Percentiles rank a stretch among this genome's conserved stretches.
phyloP scores from a whole-genome alignment of 257 asterid genomes.

The Galeopsis tetrahit region DNA sequence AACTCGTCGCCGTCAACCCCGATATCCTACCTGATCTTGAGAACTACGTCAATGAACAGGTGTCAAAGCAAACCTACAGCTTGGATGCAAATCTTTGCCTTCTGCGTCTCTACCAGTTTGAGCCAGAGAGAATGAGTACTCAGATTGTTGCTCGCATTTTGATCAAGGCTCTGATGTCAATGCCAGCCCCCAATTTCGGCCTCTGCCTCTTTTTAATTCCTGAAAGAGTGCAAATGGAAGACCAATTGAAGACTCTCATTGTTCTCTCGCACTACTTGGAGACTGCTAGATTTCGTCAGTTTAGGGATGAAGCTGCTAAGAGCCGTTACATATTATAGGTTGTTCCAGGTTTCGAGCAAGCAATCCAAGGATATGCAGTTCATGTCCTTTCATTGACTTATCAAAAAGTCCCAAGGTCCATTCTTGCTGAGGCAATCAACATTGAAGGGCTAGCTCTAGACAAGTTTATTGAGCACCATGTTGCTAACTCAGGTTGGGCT shows the following conservation, averaged over 20 bases:
- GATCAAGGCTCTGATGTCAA: constrained; percentile 96
- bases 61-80: constrained; percentile 79
- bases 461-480: constrained; percentile 78
- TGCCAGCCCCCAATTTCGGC: constrained; percentile 96
- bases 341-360: constrained; percentile 85
- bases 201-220: constrained; percentile 88
- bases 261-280: constrained; percentile 91
- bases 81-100: constrained; percentile 95
- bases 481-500: constrained; percentile 63
- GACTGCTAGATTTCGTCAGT: constrained; percentile 93
- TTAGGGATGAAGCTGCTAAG: constrained; percentile 94
- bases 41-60: constrained; percentile 75
- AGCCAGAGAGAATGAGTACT: constrained; percentile 83
- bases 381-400: constrained; percentile 83
- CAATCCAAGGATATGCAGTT: constrained; percentile 79
- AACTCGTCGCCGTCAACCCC: constrained; percentile 89
- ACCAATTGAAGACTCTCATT: constrained; percentile 87
- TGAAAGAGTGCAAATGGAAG: constrained; percentile 98
- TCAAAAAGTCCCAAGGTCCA: constrained; percentile 67
- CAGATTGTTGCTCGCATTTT: constrained; percentile 90
- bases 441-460: constrained; percentile 74
- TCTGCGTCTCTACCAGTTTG: constrained; percentile 93
- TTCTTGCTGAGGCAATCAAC: constrained; percentile 91
- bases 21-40: constrained; percentile 96
- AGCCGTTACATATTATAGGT: constrained; percentile 60